phyloP scores from a whole-genome alignment of 2,329 filamentous ascomycete species.

The Tolypocladium nubicola region DNA sequence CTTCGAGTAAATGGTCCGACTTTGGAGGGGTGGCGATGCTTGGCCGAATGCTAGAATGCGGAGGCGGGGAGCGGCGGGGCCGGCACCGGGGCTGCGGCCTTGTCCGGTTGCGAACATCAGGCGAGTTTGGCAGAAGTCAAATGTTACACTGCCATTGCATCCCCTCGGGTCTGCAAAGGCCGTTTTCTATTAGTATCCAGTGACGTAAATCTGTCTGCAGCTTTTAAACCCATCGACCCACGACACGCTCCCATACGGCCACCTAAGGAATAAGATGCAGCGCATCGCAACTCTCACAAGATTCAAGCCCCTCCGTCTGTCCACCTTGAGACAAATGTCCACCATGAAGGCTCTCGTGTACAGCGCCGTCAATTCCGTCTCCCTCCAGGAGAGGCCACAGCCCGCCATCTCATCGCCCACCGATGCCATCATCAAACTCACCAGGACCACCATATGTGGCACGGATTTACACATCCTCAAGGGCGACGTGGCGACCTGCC shows the following conservation, averaged over 20 bases:
- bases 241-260: background rate
- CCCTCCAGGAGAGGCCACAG: slow-evolving; percentile 28
- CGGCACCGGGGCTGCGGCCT: background rate
- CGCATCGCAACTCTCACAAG: background rate
- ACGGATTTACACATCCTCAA: slow-evolving; percentile 46
- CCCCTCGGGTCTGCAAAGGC: background rate
- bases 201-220: background rate
- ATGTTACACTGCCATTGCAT: background rate
- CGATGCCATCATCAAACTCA: slow-evolving; percentile 38
- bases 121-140: background rate
- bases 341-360: slow-evolving; percentile 39
- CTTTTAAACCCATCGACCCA: background rate
- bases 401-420: slow-evolving; percentile 29
- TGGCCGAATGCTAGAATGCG: background rate
- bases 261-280: background rate
- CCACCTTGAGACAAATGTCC: background rate
- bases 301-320: background rate
- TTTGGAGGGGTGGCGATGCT: background rate
- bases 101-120: background rate
- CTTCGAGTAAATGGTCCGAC: too few species aligned
- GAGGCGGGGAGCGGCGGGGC: background rate
- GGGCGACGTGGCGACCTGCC: slow-evolving; percentile 38
- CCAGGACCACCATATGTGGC: slow-evolving; percentile 40
- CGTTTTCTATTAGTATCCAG: background rate
- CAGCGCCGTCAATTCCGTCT: slow-evolving; percentile 18